Percentiles rank a stretch among this genome's conserved stretches.
phyloP scores from a whole-genome alignment of 192 early-diverging fungal species.

The Thamnidium elegans region DNA sequence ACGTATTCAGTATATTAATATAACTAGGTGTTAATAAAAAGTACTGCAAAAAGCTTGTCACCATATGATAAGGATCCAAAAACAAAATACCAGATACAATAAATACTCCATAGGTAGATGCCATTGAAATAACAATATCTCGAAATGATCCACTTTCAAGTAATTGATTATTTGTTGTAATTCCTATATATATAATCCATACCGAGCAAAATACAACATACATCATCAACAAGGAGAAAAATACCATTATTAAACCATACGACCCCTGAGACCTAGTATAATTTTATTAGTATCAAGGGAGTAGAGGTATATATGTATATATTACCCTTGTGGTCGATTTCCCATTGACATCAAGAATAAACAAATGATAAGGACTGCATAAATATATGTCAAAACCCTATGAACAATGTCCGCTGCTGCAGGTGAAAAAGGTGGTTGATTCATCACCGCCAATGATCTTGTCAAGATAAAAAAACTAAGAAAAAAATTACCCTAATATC shows the following conservation, averaged over 20 bases:
- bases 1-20: slow-evolving; percentile 71
- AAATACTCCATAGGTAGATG: slow-evolving; percentile 66
- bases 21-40: slow-evolving; percentile 73
- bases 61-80: slow-evolving; percentile 79
- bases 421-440: slow-evolving; percentile 32
- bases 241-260: slow-evolving; percentile 68
- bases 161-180: slow-evolving; percentile 37
- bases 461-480: slow-evolving; percentile 53
- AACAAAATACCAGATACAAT: slow-evolving; percentile 62
- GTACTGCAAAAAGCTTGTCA: slow-evolving; percentile 70
- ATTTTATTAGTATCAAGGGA: neutral
- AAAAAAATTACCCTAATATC: slow-evolving; percentile 62
- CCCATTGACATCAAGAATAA: slow-evolving; percentile 89
- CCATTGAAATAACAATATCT: slow-evolving; percentile 59
- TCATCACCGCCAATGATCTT: slow-evolving; percentile 29
- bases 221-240: slow-evolving; percentile 86
- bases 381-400: slow-evolving; percentile 43
- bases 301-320: neutral
- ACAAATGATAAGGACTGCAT: slow-evolving; percentile 67
- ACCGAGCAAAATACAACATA: slow-evolving; percentile 78
- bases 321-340: slow-evolving; percentile 84
- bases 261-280: slow-evolving; percentile 49
- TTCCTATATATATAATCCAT: slow-evolving; percentile 58
- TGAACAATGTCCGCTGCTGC: slow-evolving; percentile 37
- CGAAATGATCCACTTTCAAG: slow-evolving; percentile 64